phyloP scores from a whole-genome alignment of 805 yeast genomes.

The Myxozyma nipponensis region DNA sequence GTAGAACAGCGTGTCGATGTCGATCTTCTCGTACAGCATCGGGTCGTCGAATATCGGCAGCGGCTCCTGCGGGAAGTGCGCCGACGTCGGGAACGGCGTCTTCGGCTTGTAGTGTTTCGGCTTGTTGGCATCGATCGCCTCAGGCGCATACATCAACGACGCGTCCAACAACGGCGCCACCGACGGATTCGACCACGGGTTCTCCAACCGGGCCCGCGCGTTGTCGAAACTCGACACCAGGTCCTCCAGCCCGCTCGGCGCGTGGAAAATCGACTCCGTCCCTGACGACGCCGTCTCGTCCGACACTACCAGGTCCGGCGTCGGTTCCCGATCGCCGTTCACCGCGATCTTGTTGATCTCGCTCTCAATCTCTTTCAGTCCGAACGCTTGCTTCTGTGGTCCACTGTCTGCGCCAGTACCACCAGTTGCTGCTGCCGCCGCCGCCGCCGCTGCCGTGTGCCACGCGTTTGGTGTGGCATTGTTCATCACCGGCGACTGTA shows the following conservation, averaged over 20 bases:
- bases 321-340: conserved; percentile 5
- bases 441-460: background rate
- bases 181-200: conserved; percentile 49
- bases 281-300: conserved; percentile 20
- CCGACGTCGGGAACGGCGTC: conserved; percentile 83
- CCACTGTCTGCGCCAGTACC: no score
- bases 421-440: background rate
- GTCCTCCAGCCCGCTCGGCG: conserved; percentile 44
- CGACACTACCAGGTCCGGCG: conserved; percentile 20
- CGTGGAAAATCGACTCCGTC: conserved; percentile 19
- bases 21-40: conserved; percentile 63
- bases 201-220: conserved; percentile 45
- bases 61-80: conserved; percentile 86
- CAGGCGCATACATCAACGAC: conserved; percentile 86
- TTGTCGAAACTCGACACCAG: conserved; percentile 39
- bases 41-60: conserved; percentile 50
- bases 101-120: conserved; percentile 75
- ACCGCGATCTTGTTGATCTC: conserved; percentile 13
- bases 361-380: conserved; percentile 19
- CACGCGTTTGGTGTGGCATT: conserved; percentile 13
- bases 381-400: conserved; percentile 6
- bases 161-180: conserved; percentile 64
- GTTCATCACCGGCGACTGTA: conserved; percentile 23
- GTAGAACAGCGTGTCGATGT: conserved; percentile 83
- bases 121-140: conserved; percentile 82